A percentile compares a stretch with the other conserved stretches of the same genome.
phyloP scores from a whole-genome alignment of 306 rosid species.

The Prunus kanzakura region DNA sequence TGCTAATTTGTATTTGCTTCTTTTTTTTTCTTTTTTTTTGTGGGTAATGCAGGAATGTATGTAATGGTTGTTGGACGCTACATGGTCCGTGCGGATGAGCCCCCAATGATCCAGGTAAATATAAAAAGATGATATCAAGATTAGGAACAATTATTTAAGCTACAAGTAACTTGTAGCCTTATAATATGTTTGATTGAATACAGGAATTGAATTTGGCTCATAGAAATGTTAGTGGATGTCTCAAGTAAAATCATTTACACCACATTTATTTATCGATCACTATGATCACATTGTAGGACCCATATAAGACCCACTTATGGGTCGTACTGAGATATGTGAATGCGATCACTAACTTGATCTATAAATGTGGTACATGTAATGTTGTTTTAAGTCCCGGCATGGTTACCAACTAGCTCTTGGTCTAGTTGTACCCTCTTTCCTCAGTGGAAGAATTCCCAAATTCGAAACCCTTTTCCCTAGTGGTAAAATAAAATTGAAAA shows the following conservation, averaged over 20 bases:
- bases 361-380: neutral
- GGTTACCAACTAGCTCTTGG: no score
- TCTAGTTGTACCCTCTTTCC: no score
- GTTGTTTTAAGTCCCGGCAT: no score
- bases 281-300: neutral
- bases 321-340: no score
- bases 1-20: neutral
- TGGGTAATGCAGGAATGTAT: conserved; percentile 59
- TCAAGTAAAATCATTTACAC: neutral
- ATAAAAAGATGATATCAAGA: no score
- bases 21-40: neutral
- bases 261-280: neutral
- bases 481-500: neutral
- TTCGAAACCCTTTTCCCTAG: no score
- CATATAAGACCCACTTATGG: no score
- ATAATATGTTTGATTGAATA: neutral
- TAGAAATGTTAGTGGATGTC: neutral
- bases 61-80: conserved; percentile 84
- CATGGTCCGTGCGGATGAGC: conserved; percentile 33
- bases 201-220: no score
- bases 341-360: neutral
- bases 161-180: neutral
- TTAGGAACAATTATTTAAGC: no score
- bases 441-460: no score
- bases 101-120: conserved; percentile 55